These are phyloP conservation scores for Evansstolkia leycettana DNA, from an alignment of 495 filamentous ascomycete genomes.

Conservation along the genomic window DNA sequence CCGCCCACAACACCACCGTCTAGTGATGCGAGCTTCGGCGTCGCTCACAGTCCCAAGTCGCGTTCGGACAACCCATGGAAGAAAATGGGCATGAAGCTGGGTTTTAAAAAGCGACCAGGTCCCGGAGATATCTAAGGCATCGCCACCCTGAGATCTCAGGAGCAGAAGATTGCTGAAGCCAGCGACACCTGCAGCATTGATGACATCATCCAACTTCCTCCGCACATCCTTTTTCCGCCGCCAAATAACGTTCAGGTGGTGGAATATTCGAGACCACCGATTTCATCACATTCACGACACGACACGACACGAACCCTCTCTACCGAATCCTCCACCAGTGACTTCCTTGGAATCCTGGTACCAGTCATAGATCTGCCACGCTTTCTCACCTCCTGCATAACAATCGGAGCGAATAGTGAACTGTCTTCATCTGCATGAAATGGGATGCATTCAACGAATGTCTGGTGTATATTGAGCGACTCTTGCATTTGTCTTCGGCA, in stretches of 20 bases:
- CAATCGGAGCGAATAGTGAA: neutral
- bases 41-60: slow-evolving; percentile 39
- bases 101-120: slow-evolving; percentile 49
- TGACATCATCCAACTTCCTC: too few species aligned
- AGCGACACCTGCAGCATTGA: too few species aligned
- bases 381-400: neutral
- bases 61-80: slow-evolving; percentile 60
- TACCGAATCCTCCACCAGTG: neutral
- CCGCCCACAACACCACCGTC: slow-evolving; percentile 77
- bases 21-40: slow-evolving; percentile 37
- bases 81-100: slow-evolving; percentile 70
- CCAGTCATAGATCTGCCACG: neutral
- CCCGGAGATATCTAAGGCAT: slow-evolving; percentile 10
- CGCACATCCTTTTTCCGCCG: too few species aligned
- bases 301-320: too few species aligned
- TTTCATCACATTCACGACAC: too few species aligned
- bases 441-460: slow-evolving; percentile 3
- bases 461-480: slow-evolving; percentile 3
- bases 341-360: neutral
- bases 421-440: neutral
- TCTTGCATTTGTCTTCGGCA: slow-evolving; percentile 4
- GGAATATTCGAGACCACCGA: too few species aligned
- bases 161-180: too few species aligned
- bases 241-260: too few species aligned
- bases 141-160: too few species aligned